These are phyloP conservation scores for Periconia digitata DNA, from an alignment of 2,329 filamentous ascomycete species.

Conservation along the genomic window DNA sequence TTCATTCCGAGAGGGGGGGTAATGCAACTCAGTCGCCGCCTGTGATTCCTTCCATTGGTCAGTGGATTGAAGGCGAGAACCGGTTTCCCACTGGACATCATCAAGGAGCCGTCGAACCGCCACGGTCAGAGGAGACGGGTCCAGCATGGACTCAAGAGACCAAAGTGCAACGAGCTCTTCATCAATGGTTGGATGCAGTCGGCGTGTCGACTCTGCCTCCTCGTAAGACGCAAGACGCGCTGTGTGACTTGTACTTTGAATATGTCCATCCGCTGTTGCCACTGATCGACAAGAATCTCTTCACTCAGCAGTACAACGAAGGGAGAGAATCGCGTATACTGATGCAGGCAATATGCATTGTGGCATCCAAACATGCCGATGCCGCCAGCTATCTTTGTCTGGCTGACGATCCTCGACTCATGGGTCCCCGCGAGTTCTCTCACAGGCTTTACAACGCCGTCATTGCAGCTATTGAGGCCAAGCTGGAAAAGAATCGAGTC, in stretches of 20 bases:
- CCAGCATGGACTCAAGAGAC: conserved; percentile 33
- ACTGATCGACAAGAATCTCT: conserved; percentile 48
- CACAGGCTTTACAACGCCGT: conserved; percentile 48
- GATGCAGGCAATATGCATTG: conserved; percentile 50
- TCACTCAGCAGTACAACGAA: conserved; percentile 40
- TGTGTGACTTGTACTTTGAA: conserved; percentile 50
- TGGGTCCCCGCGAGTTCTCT: conserved; percentile 49
- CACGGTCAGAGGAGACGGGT: conserved; percentile 33
- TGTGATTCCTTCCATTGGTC: conserved; percentile 33
- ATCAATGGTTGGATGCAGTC: conserved; percentile 42
- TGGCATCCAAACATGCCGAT: conserved; percentile 50
- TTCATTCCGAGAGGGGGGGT: conserved; percentile 37
- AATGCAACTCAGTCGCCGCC: conserved; percentile 30
- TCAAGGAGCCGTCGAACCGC: conserved; percentile 23
- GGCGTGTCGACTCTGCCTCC: conserved; percentile 39
- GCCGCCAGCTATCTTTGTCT: conserved; percentile 45
- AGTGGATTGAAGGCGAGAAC: conserved; percentile 39
- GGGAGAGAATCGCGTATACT: conserved; percentile 43
- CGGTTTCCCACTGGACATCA: conserved; percentile 23
- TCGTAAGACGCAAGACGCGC: conserved; percentile 36
- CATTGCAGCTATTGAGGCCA: conserved; percentile 44
- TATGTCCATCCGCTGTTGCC: conserved; percentile 52
- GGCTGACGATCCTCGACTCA: conserved; percentile 33
- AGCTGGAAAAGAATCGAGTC: conserved; percentile 48
- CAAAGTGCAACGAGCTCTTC: conserved; percentile 36